Evolutionary conservation across 2,329 filamentous ascomycete species (phyloP), one percentile per base, ranked within the genome.

Genomic region (Neofusicoccum cordaticola): DNA sequence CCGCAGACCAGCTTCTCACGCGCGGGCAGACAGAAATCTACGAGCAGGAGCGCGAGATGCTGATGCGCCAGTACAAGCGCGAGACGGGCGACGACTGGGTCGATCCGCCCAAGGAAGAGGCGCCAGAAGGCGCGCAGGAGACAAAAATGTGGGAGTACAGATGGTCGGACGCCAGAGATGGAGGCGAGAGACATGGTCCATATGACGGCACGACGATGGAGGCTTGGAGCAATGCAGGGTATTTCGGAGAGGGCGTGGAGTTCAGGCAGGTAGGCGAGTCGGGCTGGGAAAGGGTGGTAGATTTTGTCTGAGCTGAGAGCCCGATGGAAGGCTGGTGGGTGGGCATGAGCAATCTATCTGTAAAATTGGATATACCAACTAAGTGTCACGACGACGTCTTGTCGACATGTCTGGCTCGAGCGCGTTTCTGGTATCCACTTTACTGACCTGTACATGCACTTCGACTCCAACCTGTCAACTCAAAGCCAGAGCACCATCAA

Each of bases 1-100:
- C 94, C 9, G 93, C 95, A 3, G 93, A 97, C 78, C 90, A 91
- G 67, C 82, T 99, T 0, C 86, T 97, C 62, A 89, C 89, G 35
- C 84, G 94, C 63, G 93, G 93, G 19, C 88, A 94, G 68, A 86
- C 88, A 2, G 92, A 98, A n/a, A 89, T 98, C 57, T 99, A 98
- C 78, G 93, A 98, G 65, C 85, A 89, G 50, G 92, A 96, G 74
- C 85, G 93, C 65, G 95, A 98, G 77, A 77, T 90, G 66, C 84
- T 99, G 34, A 87, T 93, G 62, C 85, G 95, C 39, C 90, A 94
- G 74, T 98, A 93, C 76, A 85, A 86, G 68, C 88, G 88, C 58
- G 93, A 97, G 76, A 92, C 92, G 0, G 93, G 93, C 39, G 92
- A 97, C 71, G 86, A 90, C 8, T 99, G 95, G 95, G 80, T 84